Base-by-base conservation (phyloP, 2,329 filamentous ascomycete genomes). In the Lasiodiplodia hormozganensis region DNA sequence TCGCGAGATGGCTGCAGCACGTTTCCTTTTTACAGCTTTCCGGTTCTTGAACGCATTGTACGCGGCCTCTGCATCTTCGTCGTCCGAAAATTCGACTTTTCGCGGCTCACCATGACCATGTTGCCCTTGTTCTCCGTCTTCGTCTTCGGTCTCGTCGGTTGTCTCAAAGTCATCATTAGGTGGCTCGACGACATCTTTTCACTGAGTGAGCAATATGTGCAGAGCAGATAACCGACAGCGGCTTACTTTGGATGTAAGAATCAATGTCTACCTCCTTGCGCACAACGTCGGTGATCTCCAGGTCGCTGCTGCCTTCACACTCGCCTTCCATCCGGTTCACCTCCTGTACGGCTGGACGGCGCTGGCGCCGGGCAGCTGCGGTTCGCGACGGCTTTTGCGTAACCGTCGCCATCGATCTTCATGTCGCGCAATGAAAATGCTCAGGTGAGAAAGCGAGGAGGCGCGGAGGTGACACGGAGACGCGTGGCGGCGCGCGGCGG, bases 11-110 rank as follows among this genome's bases (percentile, higher is more conserved):
- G 74, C 72, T 36, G 76, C 75, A 14, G 80, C 82, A 69, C 86
- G 83, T 72, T 87, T 87, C 47, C 86, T 82, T 72, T 88, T 86
- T 0, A 81, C 76, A 0, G 81, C 81, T 69, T 86, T 88, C 57
- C 86, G 83, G 62, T 88, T 87, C 74, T 90, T 90, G 76, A 89
- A 90, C n/a, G 85, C 84, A 51, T 87, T 81, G 71, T 92, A 92
- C 8, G 85, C 84, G 25, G 84, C 83, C 31, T 87, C 85, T 1
- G 74, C 73, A 65, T 83, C 79, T 49, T 88, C 88, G 43, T 90
- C 87, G 68, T 89, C 88, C 69, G 68, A 71, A 52, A 68, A 70
- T 4, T 71, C 70, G 2, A 73, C 62, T 40, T 65, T 71, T 16
- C 58, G 36, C 8, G 58, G 31, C 67, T 34, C 18, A n/a, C 2